These are phyloP conservation scores for Phytophthora idaei DNA, from an alignment of 352 stramenopile genomes.

Conservation along the genomic window DNA sequence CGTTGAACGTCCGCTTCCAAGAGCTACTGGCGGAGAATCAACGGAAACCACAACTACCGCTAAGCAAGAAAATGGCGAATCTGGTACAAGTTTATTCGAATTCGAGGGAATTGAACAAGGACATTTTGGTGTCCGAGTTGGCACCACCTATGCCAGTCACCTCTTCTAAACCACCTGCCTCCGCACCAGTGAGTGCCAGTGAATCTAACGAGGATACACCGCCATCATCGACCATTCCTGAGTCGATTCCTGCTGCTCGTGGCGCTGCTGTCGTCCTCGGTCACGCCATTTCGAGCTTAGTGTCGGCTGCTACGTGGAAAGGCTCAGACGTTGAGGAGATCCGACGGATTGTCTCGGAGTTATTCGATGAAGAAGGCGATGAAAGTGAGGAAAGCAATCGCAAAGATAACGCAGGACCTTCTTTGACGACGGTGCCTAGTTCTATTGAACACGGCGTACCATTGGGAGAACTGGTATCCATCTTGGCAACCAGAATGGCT, in stretches of 20 bases:
- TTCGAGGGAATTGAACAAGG: slow-evolving; percentile 64
- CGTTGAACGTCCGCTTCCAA: slow-evolving; percentile 56
- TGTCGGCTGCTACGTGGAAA: slow-evolving; percentile 80
- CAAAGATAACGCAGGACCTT: slow-evolving; percentile 2
- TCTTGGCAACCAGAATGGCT: slow-evolving; percentile 69
- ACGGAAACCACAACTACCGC: slow-evolving; percentile 58
- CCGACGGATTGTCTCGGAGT: slow-evolving; percentile 47
- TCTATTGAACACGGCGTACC: slow-evolving; percentile 54
- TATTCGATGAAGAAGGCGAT: slow-evolving; percentile 55
- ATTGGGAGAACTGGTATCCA: slow-evolving; percentile 72
- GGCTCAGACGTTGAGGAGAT: slow-evolving; percentile 73
- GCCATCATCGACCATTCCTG: slow-evolving; percentile 27
- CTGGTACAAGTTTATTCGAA: slow-evolving; percentile 81
- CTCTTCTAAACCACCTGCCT: slow-evolving; percentile 16
- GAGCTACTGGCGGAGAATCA: slow-evolving; percentile 47
- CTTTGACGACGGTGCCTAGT: slow-evolving; percentile 21
- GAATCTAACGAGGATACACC: slow-evolving; percentile 5
- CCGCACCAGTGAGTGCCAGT: not conserved
- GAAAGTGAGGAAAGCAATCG: slow-evolving; percentile 13
- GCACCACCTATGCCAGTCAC: slow-evolving; percentile 51
- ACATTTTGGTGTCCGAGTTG: slow-evolving; percentile 77
- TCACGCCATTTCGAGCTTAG: slow-evolving; percentile 70
- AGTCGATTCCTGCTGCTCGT: slow-evolving; percentile 75
- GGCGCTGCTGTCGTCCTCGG: slow-evolving; percentile 74
- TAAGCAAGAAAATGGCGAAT: slow-evolving; percentile 72